Evolutionary conservation across 257 asterid genomes (phyloP).

Genomic region (Nicotiana undulata): DNA sequence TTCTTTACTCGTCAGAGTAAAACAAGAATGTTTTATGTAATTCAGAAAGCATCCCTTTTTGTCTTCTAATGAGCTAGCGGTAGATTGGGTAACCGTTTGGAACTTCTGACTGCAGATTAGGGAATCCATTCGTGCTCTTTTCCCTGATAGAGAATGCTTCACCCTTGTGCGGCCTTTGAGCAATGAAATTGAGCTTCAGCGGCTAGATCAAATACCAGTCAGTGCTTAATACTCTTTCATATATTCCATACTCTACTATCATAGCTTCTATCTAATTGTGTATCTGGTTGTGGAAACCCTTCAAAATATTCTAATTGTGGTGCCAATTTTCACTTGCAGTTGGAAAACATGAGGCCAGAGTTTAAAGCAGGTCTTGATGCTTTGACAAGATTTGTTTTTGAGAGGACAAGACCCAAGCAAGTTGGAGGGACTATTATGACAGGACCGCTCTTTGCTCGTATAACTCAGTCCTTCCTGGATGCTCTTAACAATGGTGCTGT

Average conservation of each 20-base stretch:
- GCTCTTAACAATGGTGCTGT: conserved; percentile 97
- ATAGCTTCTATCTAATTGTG: not conserved
- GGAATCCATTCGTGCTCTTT: conserved; percentile 96
- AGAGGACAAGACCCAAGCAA: conserved; percentile 96
- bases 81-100: not conserved
- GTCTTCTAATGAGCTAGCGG: not conserved
- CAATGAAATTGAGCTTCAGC: conserved; percentile 81
- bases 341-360: conserved; percentile 79
- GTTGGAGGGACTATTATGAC: conserved; percentile 90
- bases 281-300: not conserved
- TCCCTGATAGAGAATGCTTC: conserved; percentile 96
- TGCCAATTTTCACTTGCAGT: conserved; percentile 31
- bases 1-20: not conserved
- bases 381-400: conserved; percentile 77
- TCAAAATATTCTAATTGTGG: not conserved
- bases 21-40: not conserved
- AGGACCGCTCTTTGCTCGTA: conserved; percentile 90
- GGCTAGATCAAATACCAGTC: conserved; percentile 78
- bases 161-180: conserved; percentile 88
- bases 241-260: not conserved
- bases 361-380: conserved; percentile 88
- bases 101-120: conserved; percentile 48
- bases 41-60: not conserved
- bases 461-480: conserved; percentile 88
- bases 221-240: conserved; percentile 16